phyloP scores from a whole-genome alignment of 148 eudicot genomes.

The Nepenthes mirabilis region DNA sequence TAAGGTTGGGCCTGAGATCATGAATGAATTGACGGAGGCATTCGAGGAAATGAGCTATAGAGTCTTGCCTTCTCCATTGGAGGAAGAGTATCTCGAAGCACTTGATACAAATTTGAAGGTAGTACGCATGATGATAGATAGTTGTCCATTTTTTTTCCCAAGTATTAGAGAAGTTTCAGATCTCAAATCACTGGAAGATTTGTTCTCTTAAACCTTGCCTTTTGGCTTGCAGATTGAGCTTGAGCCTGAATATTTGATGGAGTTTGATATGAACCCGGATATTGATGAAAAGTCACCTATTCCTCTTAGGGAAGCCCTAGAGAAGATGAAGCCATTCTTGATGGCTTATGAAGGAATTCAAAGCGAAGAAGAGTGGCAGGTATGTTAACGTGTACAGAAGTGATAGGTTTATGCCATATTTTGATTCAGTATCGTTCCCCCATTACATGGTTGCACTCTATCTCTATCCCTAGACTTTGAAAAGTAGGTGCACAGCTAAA shows the following conservation, averaged over 20 bases:
- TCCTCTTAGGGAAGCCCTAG: constrained; percentile 71
- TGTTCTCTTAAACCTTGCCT: not conserved
- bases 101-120: constrained; percentile 56
- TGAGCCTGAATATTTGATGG: constrained; percentile 84
- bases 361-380: constrained; percentile 93
- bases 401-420: not conserved
- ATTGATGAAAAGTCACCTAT: constrained; percentile 82
- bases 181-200: not conserved
- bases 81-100: constrained; percentile 62
- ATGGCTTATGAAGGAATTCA: constrained; percentile 68
- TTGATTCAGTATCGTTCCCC: not conserved
- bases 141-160: not conserved
- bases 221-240: constrained; percentile 65
- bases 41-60: constrained; percentile 43
- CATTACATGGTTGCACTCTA: too few species aligned
- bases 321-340: constrained; percentile 85
- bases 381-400: not conserved
- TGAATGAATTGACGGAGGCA: constrained; percentile 44
- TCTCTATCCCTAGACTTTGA: too few species aligned
- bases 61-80: constrained; percentile 49
- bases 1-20: constrained; percentile 41
- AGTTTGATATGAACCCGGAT: constrained; percentile 73
- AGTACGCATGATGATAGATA: not conserved
- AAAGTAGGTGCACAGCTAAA: too few species aligned
- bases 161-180: not conserved